phyloP scores from a whole-genome alignment of 768 basidiomycete genomes.

The Cyathus striatus region DNA sequence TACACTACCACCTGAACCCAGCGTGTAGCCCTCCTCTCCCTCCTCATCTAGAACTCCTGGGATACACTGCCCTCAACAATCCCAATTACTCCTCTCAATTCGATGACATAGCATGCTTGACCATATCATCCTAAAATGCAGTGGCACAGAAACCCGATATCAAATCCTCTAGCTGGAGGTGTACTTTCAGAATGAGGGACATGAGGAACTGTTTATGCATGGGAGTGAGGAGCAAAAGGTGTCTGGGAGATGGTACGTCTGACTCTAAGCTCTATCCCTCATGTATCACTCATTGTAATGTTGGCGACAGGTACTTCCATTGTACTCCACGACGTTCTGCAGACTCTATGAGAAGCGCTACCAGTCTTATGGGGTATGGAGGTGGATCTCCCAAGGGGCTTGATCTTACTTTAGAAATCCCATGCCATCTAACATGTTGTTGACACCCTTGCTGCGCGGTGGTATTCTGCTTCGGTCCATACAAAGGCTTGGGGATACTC shows the following conservation, averaged over 20 bases:
- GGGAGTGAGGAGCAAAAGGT: slow-evolving; percentile 60
- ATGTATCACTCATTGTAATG: no score
- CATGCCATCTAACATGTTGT: no score
- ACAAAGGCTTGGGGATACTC: slow-evolving; percentile 37
- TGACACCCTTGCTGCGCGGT: slow-evolving; percentile 37
- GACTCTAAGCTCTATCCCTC: slow-evolving; percentile 4
- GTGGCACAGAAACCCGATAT: no score
- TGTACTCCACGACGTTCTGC: slow-evolving; percentile 50
- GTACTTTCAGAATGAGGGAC: slow-evolving; percentile 56
- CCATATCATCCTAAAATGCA: no score
- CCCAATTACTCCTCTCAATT: no score
- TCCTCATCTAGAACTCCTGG: no score
- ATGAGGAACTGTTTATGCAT: slow-evolving; percentile 78
- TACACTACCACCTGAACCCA: no score
- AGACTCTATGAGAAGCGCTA: slow-evolving; percentile 32
- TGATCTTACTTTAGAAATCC: slow-evolving; percentile 56
- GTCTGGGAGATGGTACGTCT: slow-evolving; percentile 53
- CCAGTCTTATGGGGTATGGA: slow-evolving; percentile 53
- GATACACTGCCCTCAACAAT: no score
- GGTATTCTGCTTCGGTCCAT: slow-evolving; percentile 67
- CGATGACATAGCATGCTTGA: no score
- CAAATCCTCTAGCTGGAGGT: slow-evolving; percentile 76
- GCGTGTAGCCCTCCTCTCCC: no score
- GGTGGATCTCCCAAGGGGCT: slow-evolving; percentile 77
- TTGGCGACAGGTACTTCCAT: slow-evolving; percentile 83